These are phyloP conservation scores for Plasmodium malariae DNA, from an alignment of 169 alveolate genomes.

Conservation along the genomic window DNA sequence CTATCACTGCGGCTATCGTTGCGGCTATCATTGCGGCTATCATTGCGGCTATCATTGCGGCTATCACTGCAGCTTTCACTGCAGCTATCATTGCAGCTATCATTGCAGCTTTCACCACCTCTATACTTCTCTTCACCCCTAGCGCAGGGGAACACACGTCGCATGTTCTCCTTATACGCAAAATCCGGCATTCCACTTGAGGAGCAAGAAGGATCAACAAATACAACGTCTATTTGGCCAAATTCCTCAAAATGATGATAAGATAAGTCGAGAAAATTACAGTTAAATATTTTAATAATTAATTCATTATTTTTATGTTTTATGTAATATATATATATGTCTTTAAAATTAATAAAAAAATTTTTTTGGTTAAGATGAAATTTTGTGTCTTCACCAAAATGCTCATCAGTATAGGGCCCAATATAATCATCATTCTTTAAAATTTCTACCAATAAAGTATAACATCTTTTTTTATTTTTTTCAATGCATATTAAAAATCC, in stretches of 20 bases:
- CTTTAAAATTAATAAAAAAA: constrained; percentile 22
- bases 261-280: constrained; percentile 42
- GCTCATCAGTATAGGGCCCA: constrained; percentile 44
- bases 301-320: constrained; percentile 52
- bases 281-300: constrained; percentile 46
- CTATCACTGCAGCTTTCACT: neutral
- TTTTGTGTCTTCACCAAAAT: constrained; percentile 10
- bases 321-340: constrained; percentile 26
- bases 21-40: neutral
- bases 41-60: neutral
- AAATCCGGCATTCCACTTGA: constrained; percentile 78
- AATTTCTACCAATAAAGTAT: constrained; percentile 53
- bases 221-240: constrained; percentile 41
- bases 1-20: neutral
- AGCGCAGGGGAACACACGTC: neutral
- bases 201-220: constrained; percentile 70
- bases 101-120: neutral
- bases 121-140: neutral
- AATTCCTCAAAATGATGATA: constrained; percentile 8
- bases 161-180: constrained; percentile 23
- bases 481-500: constrained; percentile 75
- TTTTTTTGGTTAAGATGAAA: neutral
- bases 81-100: neutral
- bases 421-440: constrained; percentile 45
- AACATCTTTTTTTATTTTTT: constrained; percentile 53